Percentiles rank a stretch among this genome's conserved stretches.
Evolutionary conservation across 768 basidiomycete species (phyloP).

Genomic region (Dentipellis sp.): DNA sequence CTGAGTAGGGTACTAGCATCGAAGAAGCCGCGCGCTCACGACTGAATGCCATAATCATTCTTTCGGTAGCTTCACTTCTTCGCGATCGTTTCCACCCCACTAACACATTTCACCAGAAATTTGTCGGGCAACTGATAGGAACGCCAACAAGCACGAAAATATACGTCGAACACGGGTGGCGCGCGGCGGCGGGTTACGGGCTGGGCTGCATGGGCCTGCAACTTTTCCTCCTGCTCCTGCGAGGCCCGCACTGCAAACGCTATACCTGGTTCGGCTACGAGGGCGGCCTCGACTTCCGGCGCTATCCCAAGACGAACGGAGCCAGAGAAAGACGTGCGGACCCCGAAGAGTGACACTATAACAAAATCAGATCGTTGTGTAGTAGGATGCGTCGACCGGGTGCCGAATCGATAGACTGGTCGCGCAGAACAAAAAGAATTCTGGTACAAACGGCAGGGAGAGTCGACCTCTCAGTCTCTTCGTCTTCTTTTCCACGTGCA

Average conservation of each 20-base stretch:
- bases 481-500: too few species aligned
- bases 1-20: not conserved
- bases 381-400: too few species aligned
- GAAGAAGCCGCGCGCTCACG: slow-evolving; percentile 1
- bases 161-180: slow-evolving; percentile 26
- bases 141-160: slow-evolving; percentile 26
- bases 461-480: too few species aligned
- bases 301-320: too few species aligned
- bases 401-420: too few species aligned
- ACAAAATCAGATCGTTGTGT: too few species aligned
- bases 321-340: too few species aligned
- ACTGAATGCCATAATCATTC: slow-evolving; percentile 8
- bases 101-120: not conserved
- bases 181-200: slow-evolving; percentile 16
- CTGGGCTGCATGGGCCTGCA: slow-evolving; percentile 21
- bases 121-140: slow-evolving; percentile 28
- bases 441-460: too few species aligned
- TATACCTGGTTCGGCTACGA: slow-evolving; percentile 11
- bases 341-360: too few species aligned
- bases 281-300: not conserved
- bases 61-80: slow-evolving; percentile 1
- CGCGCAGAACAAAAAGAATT: too few species aligned
- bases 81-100: not conserved
- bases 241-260: slow-evolving; percentile 20
- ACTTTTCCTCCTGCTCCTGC: slow-evolving; percentile 19